Percentiles rank a stretch among this genome's conserved stretches.
Conservation (phyloP, 345 rosid genomes). For the Excoecaria cochinchinensis region DNA sequence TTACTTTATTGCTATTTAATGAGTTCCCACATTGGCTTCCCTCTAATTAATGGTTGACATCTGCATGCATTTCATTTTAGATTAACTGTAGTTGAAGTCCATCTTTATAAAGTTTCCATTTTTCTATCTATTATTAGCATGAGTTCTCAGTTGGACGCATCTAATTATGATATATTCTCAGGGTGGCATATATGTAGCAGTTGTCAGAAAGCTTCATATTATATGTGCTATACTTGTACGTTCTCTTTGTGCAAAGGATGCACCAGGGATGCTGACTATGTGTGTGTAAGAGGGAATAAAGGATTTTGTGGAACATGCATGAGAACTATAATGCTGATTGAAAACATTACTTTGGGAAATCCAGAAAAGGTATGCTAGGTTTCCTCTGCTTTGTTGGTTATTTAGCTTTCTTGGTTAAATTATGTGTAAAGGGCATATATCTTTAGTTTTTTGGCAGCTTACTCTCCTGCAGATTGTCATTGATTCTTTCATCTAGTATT, state of each 20-base stretch:
- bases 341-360: conserved; percentile 51
- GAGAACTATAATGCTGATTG: conserved; percentile 86
- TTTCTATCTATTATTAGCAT: background rate
- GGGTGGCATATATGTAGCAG: conserved; percentile 97
- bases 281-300: conserved; percentile 71
- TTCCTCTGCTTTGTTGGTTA: conserved; percentile 6
- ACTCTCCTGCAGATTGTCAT: background rate
- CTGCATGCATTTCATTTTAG: background rate
- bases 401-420: conserved; percentile 5
- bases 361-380: conserved; percentile 57
- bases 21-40: background rate
- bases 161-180: conserved; percentile 33
- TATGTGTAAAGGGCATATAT: conserved; percentile 9
- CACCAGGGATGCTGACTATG: conserved; percentile 80
- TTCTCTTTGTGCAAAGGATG: conserved; percentile 94
- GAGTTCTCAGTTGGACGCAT: background rate
- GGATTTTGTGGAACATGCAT: conserved; percentile 92
- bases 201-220: conserved; percentile 78
- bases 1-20: background rate
- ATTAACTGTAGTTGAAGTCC: background rate
- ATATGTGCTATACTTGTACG: conserved; percentile 95
- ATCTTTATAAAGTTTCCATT: background rate
- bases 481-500: background rate
- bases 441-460: background rate
- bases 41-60: background rate